These are phyloP conservation scores for Fraxinus greggii DNA, from an alignment of 305 asterid species.

Conservation along the genomic window DNA sequence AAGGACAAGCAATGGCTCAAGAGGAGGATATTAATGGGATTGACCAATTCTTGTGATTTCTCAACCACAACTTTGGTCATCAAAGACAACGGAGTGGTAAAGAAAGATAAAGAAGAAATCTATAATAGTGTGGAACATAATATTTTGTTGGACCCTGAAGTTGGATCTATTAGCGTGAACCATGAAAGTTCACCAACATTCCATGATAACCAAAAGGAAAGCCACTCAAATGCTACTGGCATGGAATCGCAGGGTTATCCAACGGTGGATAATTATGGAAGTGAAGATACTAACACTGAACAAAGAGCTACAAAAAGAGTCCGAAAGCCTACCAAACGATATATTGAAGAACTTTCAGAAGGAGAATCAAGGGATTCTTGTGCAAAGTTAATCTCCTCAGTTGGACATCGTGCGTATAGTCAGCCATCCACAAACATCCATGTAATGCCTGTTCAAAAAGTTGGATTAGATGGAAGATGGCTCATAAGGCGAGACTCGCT, in stretches of 20 bases:
- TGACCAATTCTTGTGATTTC: conserved; percentile 87
- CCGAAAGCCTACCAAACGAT: conserved; percentile 87
- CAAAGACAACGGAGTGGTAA: conserved; percentile 55
- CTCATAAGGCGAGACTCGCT: conserved; percentile 71
- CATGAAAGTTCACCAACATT: conserved; percentile 31
- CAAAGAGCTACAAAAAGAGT: conserved; percentile 72
- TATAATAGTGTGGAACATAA: conserved; percentile 32
- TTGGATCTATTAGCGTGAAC: conserved; percentile 36
- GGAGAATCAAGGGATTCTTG: conserved; percentile 65
- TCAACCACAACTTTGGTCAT: conserved; percentile 63
- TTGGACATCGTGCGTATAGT: conserved; percentile 31
- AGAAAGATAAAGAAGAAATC: conserved; percentile 44
- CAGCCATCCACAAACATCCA: conserved; percentile 38
- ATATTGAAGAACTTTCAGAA: conserved; percentile 86
- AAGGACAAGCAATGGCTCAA: conserved; percentile 96
- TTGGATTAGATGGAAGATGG: conserved; percentile 49
- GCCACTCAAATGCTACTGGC: conserved; percentile 33
- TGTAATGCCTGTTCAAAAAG: conserved; percentile 41
- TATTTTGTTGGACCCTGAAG: conserved; percentile 44
- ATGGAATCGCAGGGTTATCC: conserved; percentile 29
- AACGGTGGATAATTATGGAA: conserved; percentile 35
- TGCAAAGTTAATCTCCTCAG: conserved; percentile 41
- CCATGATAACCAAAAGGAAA: conserved; percentile 34
- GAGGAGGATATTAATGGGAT: conserved; percentile 91
- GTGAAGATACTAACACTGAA: conserved; percentile 50